Percentiles rank a stretch among this genome's conserved stretches.
Evolutionary conservation across 495 filamentous ascomycete genomes (phyloP).

Genomic region (Xylaria cubensis): DNA sequence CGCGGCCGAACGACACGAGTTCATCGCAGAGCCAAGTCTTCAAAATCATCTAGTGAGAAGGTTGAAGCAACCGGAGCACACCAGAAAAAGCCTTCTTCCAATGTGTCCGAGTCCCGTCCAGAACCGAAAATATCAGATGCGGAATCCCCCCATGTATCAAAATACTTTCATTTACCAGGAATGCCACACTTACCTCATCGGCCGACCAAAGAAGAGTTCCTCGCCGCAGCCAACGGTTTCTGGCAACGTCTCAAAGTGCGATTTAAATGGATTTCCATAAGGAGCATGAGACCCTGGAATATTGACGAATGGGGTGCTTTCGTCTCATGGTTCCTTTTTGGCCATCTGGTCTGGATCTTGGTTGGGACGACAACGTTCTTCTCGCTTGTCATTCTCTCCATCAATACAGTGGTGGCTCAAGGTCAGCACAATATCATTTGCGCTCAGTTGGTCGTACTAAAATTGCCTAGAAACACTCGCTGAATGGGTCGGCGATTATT

Average conservation of each 20-base stretch:
- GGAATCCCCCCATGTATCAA: constrained; percentile 51
- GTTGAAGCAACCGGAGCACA: constrained; percentile 26
- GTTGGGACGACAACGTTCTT: constrained; percentile 98
- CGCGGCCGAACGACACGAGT: constrained; percentile 37
- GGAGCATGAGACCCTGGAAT: constrained; percentile 94
- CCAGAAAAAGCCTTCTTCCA: constrained; percentile 28
- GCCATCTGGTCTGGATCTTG: constrained; percentile 92
- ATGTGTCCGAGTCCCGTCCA: constrained; percentile 26
- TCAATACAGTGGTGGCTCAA: constrained; percentile 97
- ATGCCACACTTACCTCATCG: constrained; percentile 75
- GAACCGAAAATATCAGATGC: constrained; percentile 33
- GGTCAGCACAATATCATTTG: constrained; percentile 53
- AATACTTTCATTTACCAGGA: constrained; percentile 69
- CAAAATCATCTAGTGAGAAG: constrained; percentile 32
- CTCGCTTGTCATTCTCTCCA: constrained; percentile 82
- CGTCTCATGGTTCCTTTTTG: constrained; percentile 91
- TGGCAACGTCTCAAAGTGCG: constrained; percentile 89
- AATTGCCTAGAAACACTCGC: constrained; percentile 78
- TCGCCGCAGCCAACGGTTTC: constrained; percentile 90
- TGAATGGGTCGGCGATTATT: constrained; percentile 90
- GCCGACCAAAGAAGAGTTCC: constrained; percentile 90
- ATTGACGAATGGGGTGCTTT: constrained; percentile 94
- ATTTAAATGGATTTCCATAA: constrained; percentile 97
- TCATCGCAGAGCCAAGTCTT: constrained; percentile 49
- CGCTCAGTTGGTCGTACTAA: constrained; percentile 20